Evolutionary conservation across 208 protist genomes (phyloP).

Genomic region (Leishmania guyanensis): DNA sequence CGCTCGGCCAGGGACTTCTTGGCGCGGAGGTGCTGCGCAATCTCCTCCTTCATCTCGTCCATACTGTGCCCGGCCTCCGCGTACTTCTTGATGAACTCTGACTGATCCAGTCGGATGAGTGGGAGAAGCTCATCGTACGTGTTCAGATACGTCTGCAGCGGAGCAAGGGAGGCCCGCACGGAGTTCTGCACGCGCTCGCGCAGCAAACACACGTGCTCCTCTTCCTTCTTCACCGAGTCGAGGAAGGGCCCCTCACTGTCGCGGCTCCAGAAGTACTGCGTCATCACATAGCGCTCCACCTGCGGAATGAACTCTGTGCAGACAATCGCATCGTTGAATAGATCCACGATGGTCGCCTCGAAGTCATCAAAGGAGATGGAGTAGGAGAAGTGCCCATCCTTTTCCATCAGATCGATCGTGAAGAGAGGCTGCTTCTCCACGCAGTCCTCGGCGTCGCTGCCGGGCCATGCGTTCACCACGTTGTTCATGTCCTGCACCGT

Average conservation of each 20-base stretch:
- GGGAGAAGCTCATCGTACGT: conserved; percentile 92
- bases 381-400: conserved; percentile 85
- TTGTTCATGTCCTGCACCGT: conserved; percentile 88
- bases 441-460: conserved; percentile 91
- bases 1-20: conserved; percentile 89
- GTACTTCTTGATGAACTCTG: conserved; percentile 87
- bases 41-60: conserved; percentile 93
- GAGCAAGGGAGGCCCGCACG: conserved; percentile 72
- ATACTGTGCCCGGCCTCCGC: conserved; percentile 82
- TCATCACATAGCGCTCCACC: conserved; percentile 94
- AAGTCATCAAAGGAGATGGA: conserved; percentile 87
- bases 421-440: conserved; percentile 94
- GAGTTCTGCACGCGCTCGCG: conserved; percentile 69
- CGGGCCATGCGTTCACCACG: conserved; percentile 90
- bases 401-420: conserved; percentile 88
- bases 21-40: conserved; percentile 85
- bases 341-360: conserved; percentile 81
- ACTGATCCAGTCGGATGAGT: conserved; percentile 86
- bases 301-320: conserved; percentile 92
- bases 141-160: conserved; percentile 85
- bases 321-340: conserved; percentile 89
- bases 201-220: conserved; percentile 80
- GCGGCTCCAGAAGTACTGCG: conserved; percentile 93
- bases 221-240: conserved; percentile 84
- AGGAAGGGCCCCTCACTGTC: conserved; percentile 92